Evolutionary conservation across 805 yeast genomes (phyloP).

Genomic region (Kodamaea neixiangensis): DNA sequence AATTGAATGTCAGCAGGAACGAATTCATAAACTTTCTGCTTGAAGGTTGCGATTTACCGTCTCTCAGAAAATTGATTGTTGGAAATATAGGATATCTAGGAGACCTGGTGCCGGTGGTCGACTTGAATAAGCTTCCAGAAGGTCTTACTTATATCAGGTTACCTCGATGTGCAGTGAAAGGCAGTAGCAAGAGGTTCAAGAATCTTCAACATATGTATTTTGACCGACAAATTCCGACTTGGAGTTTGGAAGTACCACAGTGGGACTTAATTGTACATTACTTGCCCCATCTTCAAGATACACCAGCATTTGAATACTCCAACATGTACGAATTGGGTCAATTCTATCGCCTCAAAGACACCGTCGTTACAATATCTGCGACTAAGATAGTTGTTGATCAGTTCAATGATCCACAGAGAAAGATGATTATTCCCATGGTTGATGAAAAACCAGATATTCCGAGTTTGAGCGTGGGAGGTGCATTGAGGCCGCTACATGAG

Average conservation of each 20-base stretch:
- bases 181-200: neutral
- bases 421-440: neutral
- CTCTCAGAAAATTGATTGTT: constrained; percentile 1
- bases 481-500: neutral
- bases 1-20: constrained; percentile 1
- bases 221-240: neutral
- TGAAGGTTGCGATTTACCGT: neutral
- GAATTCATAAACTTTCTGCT: constrained; percentile 1
- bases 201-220: neutral
- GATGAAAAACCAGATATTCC: neutral
- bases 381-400: neutral
- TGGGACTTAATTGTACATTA: neutral
- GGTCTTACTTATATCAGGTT: neutral
- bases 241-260: neutral
- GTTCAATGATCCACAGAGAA: neutral
- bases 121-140: neutral
- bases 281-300: neutral
- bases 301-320: constrained; percentile 1
- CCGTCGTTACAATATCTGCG: neutral
- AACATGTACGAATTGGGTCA: constrained; percentile 2
- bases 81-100: neutral
- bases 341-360: neutral
- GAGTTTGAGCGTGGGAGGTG: neutral
- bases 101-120: neutral
- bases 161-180: constrained; percentile 1